These are phyloP conservation scores for Lentinula lateritia DNA, from an alignment of 768 basidiomycete genomes.

Conservation along the genomic window DNA sequence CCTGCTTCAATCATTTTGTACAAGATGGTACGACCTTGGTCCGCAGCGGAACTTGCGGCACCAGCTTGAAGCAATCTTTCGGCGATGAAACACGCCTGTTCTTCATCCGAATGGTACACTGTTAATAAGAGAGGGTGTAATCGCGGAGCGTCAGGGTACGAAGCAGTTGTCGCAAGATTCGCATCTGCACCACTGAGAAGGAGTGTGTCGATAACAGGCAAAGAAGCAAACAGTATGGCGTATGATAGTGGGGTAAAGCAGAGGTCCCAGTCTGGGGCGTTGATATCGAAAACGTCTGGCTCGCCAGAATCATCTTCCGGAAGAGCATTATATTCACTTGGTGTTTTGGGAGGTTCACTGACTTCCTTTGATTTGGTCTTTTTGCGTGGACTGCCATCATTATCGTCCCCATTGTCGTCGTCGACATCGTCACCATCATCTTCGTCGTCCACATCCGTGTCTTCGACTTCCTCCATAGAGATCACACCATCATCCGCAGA, in stretches of 20 bases:
- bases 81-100: conserved; percentile 31
- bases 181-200: conserved; percentile 43
- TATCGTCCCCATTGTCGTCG: conserved; percentile 15
- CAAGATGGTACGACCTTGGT: conserved; percentile 34
- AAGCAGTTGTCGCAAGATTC: conserved; percentile 31
- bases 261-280: conserved; percentile 55
- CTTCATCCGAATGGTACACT: conserved; percentile 29
- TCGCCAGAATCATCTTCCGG: conserved; percentile 43
- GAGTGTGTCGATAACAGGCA: conserved; percentile 39
- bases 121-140: conserved; percentile 11
- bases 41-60: conserved; percentile 36
- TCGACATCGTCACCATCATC: conserved; percentile 17
- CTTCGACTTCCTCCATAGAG: conserved; percentile 21
- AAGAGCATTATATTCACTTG: conserved; percentile 23
- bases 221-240: conserved; percentile 42
- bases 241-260: conserved; percentile 46
- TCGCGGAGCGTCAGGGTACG: conserved; percentile 28
- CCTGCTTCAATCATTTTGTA: conserved; percentile 29
- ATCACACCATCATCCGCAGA: conserved; percentile 34
- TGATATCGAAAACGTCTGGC: conserved; percentile 52
- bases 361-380: conserved; percentile 13
- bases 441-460: conserved; percentile 20
- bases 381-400: conserved; percentile 6
- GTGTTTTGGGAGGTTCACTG: not conserved
- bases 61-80: conserved; percentile 35